These are phyloP conservation scores for Alternaria solani DNA, from an alignment of 2,329 filamentous ascomycete genomes.

Conservation along the genomic window DNA sequence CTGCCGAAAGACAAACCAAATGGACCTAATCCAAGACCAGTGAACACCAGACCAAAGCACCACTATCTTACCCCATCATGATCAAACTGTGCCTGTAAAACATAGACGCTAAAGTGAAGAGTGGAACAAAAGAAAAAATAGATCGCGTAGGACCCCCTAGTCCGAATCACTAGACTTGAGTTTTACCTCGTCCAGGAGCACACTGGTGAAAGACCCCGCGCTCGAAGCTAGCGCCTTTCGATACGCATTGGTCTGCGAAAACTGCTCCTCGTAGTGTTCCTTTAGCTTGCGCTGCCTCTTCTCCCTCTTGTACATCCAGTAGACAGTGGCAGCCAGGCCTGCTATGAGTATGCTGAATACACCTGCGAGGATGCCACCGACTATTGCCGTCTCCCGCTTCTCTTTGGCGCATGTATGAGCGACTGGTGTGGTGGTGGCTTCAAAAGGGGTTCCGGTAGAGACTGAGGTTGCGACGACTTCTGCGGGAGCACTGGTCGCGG, in stretches of 20 bases:
- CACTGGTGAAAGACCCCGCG: constrained; percentile 13
- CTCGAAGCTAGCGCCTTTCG: constrained; percentile 31
- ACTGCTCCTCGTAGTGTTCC: constrained; percentile 47
- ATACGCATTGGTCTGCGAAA: constrained; percentile 38
- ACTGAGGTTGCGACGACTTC: constrained; percentile 17
- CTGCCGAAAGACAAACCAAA: constrained; percentile 1
- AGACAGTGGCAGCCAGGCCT: constrained; percentile 20
- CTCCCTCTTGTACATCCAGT: constrained; percentile 42
- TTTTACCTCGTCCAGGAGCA: constrained; percentile 13
- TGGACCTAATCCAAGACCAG: constrained; percentile 1
- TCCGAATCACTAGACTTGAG: constrained; percentile 3
- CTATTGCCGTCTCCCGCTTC: constrained; percentile 30
- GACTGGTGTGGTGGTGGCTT: constrained; percentile 10
- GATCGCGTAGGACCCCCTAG: not conserved
- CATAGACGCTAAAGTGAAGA: constrained; percentile 12
- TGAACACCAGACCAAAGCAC: not conserved
- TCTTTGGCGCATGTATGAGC: constrained; percentile 24
- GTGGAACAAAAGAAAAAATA: constrained; percentile 4
- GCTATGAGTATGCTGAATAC: constrained; percentile 34
- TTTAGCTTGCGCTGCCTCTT: constrained; percentile 43
- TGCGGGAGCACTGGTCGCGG: constrained; percentile 16
- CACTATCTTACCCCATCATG: not conserved
- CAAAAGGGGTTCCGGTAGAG: constrained; percentile 15
- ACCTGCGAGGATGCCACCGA: constrained; percentile 38
- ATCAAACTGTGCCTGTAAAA: constrained; percentile 2